Percentiles rank a stretch among this genome's conserved stretches.
Evolutionary conservation across 1,284 basidiomycete species (phyloP).

Genomic region (Ceratobasidium sp.): DNA sequence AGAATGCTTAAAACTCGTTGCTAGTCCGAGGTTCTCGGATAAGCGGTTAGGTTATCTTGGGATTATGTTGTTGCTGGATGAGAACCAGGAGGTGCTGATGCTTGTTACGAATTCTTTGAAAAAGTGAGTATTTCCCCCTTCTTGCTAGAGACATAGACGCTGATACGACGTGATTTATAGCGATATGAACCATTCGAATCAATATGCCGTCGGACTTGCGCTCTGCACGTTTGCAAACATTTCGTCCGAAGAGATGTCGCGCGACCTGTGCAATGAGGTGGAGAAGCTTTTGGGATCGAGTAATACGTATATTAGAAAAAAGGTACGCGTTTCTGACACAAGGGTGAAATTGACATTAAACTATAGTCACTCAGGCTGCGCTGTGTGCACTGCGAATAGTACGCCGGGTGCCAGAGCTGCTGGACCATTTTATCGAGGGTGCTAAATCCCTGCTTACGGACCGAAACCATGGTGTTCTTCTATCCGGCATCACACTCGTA

Average conservation of each 20-base stretch:
- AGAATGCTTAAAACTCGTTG: slow-evolving; percentile 98
- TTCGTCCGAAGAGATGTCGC: slow-evolving; percentile 98
- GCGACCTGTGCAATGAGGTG: slow-evolving; percentile 96
- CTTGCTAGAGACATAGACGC: not conserved
- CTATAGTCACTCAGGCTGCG: slow-evolving; percentile 75
- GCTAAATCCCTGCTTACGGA: slow-evolving; percentile 93
- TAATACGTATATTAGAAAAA: slow-evolving; percentile 99
- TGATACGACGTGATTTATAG: slow-evolving; percentile 62
- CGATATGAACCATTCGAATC: slow-evolving; percentile 99
- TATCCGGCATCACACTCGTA: slow-evolving; percentile 93
- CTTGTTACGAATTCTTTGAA: slow-evolving; percentile 99
- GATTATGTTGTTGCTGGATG: slow-evolving; percentile 97
- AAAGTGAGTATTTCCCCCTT: slow-evolving; percentile 74
- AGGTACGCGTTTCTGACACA: slow-evolving; percentile 67
- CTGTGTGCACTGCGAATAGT: slow-evolving; percentile 97
- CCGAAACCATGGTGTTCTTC: slow-evolving; percentile 95
- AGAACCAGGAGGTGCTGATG: slow-evolving; percentile 98
- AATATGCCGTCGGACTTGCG: slow-evolving; percentile 98
- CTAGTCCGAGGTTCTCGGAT: slow-evolving; percentile 96
- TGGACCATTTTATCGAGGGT: slow-evolving; percentile 92
- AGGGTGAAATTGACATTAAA: slow-evolving; percentile 28
- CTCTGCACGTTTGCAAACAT: slow-evolving; percentile 99
- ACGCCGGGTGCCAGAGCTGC: slow-evolving; percentile 95
- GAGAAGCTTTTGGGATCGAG: slow-evolving; percentile 97
- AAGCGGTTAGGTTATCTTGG: slow-evolving; percentile 97